phyloP scores from a whole-genome alignment of 768 basidiomycete species.

The Boletus sp. region DNA sequence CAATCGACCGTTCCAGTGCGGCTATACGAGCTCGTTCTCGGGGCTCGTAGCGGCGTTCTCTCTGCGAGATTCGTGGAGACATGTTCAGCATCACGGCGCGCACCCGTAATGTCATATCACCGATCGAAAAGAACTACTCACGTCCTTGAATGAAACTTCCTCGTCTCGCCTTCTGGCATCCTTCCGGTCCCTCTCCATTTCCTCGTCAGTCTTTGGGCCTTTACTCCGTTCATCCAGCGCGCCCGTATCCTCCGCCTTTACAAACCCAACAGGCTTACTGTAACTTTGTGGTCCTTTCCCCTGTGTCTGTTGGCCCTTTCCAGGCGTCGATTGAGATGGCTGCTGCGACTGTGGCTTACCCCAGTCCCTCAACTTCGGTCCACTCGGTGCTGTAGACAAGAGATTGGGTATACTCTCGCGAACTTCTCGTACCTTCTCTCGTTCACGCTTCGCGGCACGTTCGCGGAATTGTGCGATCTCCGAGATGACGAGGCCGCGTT shows the following conservation, averaged over 20 bases:
- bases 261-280: constrained; percentile 78
- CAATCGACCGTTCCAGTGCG: constrained; percentile 70
- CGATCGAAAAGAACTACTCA: constrained; percentile 38
- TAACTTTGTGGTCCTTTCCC: constrained; percentile 75
- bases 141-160: constrained; percentile 83
- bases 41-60: constrained; percentile 91
- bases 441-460: constrained; percentile 85
- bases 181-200: constrained; percentile 78
- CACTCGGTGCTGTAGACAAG: constrained; percentile 50
- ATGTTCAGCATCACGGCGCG: not conserved
- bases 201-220: constrained; percentile 75
- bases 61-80: constrained; percentile 41
- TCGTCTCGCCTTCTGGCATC: constrained; percentile 74
- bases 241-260: constrained; percentile 59
- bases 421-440: constrained; percentile 83
- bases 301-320: constrained; percentile 46
- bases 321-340: constrained; percentile 33
- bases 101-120: not conserved
- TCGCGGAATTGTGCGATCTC: constrained; percentile 97
- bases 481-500: constrained; percentile 88
- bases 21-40: constrained; percentile 81
- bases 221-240: constrained; percentile 36
- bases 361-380: constrained; percentile 78
- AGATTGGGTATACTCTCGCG: constrained; percentile 53
- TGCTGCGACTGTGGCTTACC: constrained; percentile 49